A percentile compares a stretch with the other conserved stretches of the same genome.
Conservation (phyloP, 164 flowering plant species). For the Paratinospora sagittata region DNA sequence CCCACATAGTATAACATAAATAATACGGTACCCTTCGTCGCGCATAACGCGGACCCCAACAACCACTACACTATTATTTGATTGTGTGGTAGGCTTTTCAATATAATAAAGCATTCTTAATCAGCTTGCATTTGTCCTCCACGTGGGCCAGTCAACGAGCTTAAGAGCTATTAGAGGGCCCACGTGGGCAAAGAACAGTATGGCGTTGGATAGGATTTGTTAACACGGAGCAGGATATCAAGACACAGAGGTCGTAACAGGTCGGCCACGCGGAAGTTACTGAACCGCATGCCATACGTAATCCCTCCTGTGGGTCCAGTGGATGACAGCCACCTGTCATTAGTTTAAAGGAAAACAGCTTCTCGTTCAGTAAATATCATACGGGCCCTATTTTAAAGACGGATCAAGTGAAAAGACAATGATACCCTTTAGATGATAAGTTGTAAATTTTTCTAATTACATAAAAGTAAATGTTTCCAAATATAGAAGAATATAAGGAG, state of each 20-base stretch:
- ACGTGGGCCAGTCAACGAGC: background rate
- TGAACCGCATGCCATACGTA: background rate
- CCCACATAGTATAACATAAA: background rate
- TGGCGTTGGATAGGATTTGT: background rate
- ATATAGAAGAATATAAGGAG: too few species aligned
- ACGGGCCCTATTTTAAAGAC: background rate
- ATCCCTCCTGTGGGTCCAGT: background rate
- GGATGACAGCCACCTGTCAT: background rate
- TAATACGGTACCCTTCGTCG: background rate
- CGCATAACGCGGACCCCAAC: background rate
- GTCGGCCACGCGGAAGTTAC: background rate
- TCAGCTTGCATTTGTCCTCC: background rate
- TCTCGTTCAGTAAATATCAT: too few species aligned
- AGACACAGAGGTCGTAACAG: background rate
- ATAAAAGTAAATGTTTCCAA: too few species aligned
- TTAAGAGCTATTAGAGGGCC: background rate
- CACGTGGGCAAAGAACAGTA: background rate
- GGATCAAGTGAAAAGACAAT: background rate
- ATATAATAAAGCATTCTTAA: background rate
- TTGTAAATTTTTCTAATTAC: too few species aligned
- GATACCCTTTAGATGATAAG: background rate
- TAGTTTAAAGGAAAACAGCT: background rate
- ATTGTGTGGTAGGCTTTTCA: background rate
- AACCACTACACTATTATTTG: background rate
- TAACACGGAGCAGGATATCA: background rate